These are phyloP conservation scores for Chondrus crispus DNA, from an alignment of 23 red algal genomes.

Conservation along the genomic window DNA sequence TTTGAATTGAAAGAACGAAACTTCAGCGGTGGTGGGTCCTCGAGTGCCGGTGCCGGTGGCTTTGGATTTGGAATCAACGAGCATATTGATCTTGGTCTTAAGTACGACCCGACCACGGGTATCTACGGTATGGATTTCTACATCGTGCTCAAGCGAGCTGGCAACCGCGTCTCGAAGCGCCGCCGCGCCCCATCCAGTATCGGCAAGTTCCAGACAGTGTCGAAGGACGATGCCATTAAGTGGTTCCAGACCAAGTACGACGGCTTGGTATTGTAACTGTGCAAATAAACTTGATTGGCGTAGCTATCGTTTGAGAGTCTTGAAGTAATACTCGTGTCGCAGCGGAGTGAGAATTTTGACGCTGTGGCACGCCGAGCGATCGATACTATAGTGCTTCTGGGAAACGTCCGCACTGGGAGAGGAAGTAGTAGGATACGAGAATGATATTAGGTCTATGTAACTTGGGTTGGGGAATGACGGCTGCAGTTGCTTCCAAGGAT, in stretches of 20 bases:
- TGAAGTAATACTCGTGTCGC: too few relatives aligned
- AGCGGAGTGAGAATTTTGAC: too few relatives aligned
- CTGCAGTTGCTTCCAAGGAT: too few relatives aligned
- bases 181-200: slow-evolving; percentile 58
- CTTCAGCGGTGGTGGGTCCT: slow-evolving; percentile 62
- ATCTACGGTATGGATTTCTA: slow-evolving; percentile 99
- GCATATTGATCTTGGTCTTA: slow-evolving; percentile 96
- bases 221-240: slow-evolving; percentile 96
- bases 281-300: too few relatives aligned
- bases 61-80: slow-evolving; percentile 98
- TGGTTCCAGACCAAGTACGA: slow-evolving; percentile 96
- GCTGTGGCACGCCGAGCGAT: too few relatives aligned
- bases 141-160: slow-evolving; percentile 89
- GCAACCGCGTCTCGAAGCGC: slow-evolving; percentile 85
- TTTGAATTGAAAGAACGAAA: slow-evolving; percentile 87
- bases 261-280: slow-evolving; percentile 76
- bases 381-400: too few relatives aligned
- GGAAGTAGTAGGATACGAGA: too few relatives aligned
- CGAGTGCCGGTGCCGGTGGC: slow-evolving; percentile 18
- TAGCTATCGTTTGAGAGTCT: too few relatives aligned
- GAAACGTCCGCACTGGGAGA: too few relatives aligned
- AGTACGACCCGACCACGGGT: slow-evolving; percentile 97
- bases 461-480: too few relatives aligned
- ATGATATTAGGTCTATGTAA: too few relatives aligned
- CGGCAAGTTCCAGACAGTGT: slow-evolving; percentile 80